phyloP scores from a whole-genome alignment of 1,284 basidiomycete species.

The Melampsora americana region DNA sequence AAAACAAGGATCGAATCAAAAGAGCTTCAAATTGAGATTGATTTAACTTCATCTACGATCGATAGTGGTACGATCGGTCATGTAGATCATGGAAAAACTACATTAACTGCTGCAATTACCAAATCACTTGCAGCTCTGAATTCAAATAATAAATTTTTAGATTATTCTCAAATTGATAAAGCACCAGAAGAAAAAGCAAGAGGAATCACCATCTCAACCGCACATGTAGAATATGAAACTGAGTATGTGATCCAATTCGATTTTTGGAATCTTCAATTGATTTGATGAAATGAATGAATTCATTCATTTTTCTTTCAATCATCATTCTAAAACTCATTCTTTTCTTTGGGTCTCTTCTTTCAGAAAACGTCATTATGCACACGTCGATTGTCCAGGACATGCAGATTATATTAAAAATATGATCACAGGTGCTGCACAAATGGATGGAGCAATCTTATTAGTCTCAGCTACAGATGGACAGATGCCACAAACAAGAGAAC shows the following conservation, averaged over 20 bases:
- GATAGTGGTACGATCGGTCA: conserved; percentile 42
- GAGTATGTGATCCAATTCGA: conserved; percentile 49
- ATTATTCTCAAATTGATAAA: conserved; percentile 98
- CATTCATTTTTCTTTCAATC: background rate
- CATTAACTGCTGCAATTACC: conserved; percentile 96
- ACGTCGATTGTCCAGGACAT: conserved; percentile 89
- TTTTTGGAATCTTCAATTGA: background rate
- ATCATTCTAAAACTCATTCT: background rate
- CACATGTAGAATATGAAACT: conserved; percentile 98
- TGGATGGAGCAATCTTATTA: conserved; percentile 69
- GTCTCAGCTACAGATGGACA: conserved; percentile 98
- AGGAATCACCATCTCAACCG: conserved; percentile 88
- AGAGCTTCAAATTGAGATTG: background rate
- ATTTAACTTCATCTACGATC: background rate
- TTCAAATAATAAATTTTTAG: conserved; percentile 84
- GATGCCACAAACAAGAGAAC: conserved; percentile 99
- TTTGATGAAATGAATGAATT: background rate
- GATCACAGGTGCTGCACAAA: conserved; percentile 99
- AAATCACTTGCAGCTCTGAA: conserved; percentile 79
- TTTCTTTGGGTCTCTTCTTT: too few relatives aligned
- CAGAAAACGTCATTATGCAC: conserved; percentile 83
- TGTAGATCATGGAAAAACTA: conserved; percentile 66
- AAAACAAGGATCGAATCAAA: background rate
- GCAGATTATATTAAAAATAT: conserved; percentile 73
- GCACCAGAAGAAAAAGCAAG: conserved; percentile 99